Percentiles rank a stretch among this genome's conserved stretches.
Conservation (phyloP, 2,329 filamentous ascomycete genomes). For the Cercospora sojina region DNA sequence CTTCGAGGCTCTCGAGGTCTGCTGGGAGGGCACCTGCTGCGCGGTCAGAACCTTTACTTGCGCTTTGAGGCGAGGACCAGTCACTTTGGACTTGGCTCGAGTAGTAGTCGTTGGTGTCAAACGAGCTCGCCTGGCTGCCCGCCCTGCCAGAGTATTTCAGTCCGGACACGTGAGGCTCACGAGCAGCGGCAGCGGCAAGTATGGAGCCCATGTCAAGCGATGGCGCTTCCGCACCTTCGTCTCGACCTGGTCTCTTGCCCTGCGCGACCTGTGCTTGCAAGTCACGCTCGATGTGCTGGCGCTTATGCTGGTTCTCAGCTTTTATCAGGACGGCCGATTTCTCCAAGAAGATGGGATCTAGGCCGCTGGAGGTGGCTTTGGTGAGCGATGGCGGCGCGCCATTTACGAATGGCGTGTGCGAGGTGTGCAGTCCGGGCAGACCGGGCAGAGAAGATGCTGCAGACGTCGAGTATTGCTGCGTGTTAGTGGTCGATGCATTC, state of each 20-base stretch:
- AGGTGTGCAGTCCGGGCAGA: constrained; percentile 29
- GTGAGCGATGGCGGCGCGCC: constrained; percentile 15
- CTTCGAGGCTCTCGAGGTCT: constrained; percentile 28
- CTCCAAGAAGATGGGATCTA: constrained; percentile 79
- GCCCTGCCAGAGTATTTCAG: constrained; percentile 58
- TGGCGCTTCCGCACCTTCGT: constrained; percentile 50
- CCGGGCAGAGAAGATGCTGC: constrained; percentile 15
- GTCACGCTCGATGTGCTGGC: constrained; percentile 74
- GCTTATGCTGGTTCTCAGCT: constrained; percentile 76
- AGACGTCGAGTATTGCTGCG: constrained; percentile 20
- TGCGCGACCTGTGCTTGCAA: constrained; percentile 77
- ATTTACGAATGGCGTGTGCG: constrained; percentile 12
- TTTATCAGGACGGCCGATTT: constrained; percentile 83
- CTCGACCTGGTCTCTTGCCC: constrained; percentile 50
- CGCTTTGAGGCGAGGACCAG: constrained; percentile 58
- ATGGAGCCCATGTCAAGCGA: constrained; percentile 46
- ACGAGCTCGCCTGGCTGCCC: constrained; percentile 62
- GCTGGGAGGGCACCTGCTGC: constrained; percentile 41
- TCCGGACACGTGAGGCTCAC: constrained; percentile 66
- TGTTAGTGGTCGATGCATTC: constrained; percentile 28
- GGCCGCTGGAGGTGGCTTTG: constrained; percentile 48
- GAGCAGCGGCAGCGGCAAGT: constrained; percentile 62
- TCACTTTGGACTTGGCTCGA: constrained; percentile 79
- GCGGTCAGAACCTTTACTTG: constrained; percentile 46
- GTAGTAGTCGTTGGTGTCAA: constrained; percentile 94